Conservation (phyloP, 2,329 filamentous ascomycete genomes). For the Monosporascus sp. region DNA sequence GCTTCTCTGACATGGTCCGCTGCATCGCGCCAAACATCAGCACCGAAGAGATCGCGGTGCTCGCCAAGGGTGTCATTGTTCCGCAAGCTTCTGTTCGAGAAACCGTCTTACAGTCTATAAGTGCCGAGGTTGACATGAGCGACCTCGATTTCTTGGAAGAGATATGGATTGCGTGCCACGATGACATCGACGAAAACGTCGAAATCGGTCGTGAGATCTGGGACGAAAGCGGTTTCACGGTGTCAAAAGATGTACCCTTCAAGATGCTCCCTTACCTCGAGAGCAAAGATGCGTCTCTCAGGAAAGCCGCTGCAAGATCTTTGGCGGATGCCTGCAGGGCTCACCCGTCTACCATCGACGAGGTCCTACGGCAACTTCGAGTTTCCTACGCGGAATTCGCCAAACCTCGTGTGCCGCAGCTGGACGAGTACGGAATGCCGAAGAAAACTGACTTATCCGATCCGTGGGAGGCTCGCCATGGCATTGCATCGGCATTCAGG, state of each 20-base stretch:
- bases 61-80: conserved; percentile 76
- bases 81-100: conserved; percentile 75
- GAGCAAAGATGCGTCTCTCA: conserved; percentile 73
- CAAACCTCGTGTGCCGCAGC: conserved; percentile 75
- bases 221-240: conserved; percentile 82
- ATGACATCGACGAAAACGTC: conserved; percentile 81
- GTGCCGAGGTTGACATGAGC: conserved; percentile 85
- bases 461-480: conserved; percentile 86
- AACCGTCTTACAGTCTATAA: conserved; percentile 82
- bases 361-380: conserved; percentile 61
- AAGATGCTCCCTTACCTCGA: conserved; percentile 74
- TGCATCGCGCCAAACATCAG: conserved; percentile 79
- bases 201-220: conserved; percentile 84
- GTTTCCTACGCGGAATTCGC: conserved; percentile 70
- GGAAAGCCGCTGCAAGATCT: conserved; percentile 76
- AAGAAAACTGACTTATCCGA: conserved; percentile 83
- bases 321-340: conserved; percentile 67
- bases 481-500: conserved; percentile 81
- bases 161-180: conserved; percentile 90
- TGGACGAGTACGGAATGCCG: conserved; percentile 93
- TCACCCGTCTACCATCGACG: conserved; percentile 54
- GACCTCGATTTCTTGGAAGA: conserved; percentile 83
- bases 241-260: conserved; percentile 59
- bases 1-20: conserved; percentile 77
- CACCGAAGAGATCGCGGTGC: conserved; percentile 63